Conservation (phyloP, 352 stramenopile genomes). For the Globisporangium spinosum region DNA sequence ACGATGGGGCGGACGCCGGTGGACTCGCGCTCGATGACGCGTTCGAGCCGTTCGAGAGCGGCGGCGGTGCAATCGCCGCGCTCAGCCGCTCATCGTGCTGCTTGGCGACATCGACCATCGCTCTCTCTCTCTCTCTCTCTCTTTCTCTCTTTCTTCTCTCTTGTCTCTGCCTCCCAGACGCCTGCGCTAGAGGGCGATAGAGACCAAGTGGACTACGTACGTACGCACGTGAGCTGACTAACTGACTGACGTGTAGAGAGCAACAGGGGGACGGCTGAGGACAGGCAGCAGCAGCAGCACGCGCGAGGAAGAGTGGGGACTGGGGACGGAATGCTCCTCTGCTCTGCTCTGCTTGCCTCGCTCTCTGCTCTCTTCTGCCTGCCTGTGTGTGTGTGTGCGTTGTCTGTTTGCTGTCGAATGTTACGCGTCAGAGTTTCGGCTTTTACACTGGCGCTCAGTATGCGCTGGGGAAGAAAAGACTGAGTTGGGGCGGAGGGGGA, state of each 20-base stretch:
- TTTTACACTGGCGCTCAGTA: slow-evolving; percentile 9
- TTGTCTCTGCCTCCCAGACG: not conserved
- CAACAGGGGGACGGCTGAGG: not conserved
- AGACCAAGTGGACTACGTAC: not conserved
- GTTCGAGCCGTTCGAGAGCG: slow-evolving; percentile 2
- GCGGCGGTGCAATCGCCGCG: not conserved
- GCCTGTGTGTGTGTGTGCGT: not conserved
- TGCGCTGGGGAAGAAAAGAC: not conserved
- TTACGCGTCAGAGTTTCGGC: not conserved
- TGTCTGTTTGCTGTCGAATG: not conserved
- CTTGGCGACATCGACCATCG: slow-evolving; percentile 6
- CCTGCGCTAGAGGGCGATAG: not conserved
- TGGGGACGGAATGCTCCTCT: not conserved
- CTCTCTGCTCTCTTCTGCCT: not conserved
- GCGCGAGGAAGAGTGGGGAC: not conserved
- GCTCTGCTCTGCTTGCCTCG: not conserved
- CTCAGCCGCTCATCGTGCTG: slow-evolving; percentile 1
- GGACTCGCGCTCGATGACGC: not conserved
- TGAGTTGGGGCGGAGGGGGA: not conserved
- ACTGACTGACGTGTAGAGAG: too few species aligned
- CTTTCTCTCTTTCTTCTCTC: not conserved
- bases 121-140: not conserved
- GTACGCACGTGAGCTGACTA: not conserved
- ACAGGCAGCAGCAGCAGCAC: not conserved
- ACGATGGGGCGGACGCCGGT: not conserved